These are phyloP conservation scores for Wickerhamiella brachini DNA, from an alignment of 805 yeast genomes.

Conservation along the genomic window DNA sequence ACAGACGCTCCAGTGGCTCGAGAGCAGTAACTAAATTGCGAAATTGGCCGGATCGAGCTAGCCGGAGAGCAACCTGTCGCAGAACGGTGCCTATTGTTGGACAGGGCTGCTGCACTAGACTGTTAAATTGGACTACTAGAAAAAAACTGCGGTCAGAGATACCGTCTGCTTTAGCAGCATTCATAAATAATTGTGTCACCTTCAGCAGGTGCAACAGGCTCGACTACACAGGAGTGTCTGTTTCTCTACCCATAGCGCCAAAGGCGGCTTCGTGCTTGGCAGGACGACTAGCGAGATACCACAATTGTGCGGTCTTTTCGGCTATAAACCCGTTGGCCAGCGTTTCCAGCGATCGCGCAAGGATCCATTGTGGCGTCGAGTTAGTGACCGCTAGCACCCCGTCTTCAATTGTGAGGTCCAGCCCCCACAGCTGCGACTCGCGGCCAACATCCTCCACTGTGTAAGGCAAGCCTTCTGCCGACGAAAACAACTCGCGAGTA, in stretches of 20 bases:
- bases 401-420: conserved; percentile 7
- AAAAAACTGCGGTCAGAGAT: too few relatives aligned
- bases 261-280: neutral
- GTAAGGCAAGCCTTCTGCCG: neutral
- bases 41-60: too few relatives aligned
- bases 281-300: neutral
- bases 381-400: neutral
- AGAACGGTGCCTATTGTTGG: too few relatives aligned
- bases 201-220: conserved; percentile 6
- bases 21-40: too few relatives aligned
- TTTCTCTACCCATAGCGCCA: neutral
- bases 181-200: too few relatives aligned
- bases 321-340: neutral
- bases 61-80: too few relatives aligned
- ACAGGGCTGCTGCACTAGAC: too few relatives aligned
- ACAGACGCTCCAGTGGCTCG: too few relatives aligned
- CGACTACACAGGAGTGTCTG: conserved; percentile 4
- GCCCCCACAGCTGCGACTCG: conserved; percentile 6
- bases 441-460: conserved; percentile 2
- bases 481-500: conserved; percentile 1
- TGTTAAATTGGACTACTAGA: too few relatives aligned
- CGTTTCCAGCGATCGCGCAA: neutral
- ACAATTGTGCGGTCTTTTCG: neutral
- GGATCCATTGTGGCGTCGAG: neutral
- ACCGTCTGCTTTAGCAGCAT: too few relatives aligned